Conservation (phyloP, 345 rosid species). For the Dovyalis caffra region DNA sequence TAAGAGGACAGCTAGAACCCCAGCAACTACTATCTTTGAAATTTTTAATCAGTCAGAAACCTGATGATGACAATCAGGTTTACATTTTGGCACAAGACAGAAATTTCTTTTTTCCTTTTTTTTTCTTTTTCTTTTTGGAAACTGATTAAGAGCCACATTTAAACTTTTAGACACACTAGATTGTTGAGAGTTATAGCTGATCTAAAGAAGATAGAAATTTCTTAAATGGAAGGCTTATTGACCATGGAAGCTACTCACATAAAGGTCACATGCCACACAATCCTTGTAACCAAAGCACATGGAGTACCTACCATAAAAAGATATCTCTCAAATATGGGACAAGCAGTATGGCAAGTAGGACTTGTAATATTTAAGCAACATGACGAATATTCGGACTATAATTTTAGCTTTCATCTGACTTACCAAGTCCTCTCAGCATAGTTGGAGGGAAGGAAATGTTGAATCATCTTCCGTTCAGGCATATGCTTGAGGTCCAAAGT, state of each 20-base stretch:
- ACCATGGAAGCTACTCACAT: background rate
- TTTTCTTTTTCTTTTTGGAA: background rate
- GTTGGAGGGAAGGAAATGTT: background rate
- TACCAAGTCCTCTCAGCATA: background rate
- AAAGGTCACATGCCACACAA: background rate
- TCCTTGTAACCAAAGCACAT: background rate
- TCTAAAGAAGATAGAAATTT: background rate
- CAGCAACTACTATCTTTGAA: background rate
- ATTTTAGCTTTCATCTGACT: background rate
- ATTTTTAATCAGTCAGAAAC: background rate
- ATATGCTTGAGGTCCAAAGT: conserved; percentile 1
- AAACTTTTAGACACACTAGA: background rate
- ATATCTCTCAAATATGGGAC: background rate
- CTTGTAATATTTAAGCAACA: background rate
- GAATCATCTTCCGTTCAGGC: background rate
- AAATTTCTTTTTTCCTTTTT: no score
- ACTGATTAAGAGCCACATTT: background rate
- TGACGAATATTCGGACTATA: background rate
- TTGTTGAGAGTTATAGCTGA: background rate
- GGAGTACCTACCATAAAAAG: background rate
- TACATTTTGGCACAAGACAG: background rate
- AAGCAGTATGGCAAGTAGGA: background rate
- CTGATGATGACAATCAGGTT: background rate
- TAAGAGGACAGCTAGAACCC: background rate
- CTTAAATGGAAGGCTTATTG: background rate